These are phyloP conservation scores for Aaosphaeria arxii DNA, from an alignment of 2,329 filamentous ascomycete species.

Conservation along the genomic window DNA sequence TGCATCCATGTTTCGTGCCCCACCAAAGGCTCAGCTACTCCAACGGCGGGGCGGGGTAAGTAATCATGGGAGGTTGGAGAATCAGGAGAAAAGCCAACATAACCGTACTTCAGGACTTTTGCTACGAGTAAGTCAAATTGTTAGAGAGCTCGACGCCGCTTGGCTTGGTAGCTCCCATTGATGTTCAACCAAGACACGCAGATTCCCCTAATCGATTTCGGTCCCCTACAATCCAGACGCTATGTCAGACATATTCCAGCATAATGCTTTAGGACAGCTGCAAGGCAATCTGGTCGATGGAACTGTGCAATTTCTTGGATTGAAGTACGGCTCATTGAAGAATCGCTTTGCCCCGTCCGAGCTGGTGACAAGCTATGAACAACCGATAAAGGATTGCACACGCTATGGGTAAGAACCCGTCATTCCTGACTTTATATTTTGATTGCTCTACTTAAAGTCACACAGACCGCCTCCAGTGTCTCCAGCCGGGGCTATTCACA, in stretches of 20 bases:
- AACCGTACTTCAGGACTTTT: too few relatives aligned
- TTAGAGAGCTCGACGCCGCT: too few relatives aligned
- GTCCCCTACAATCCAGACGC: too few relatives aligned
- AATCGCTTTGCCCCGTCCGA: constrained; percentile 36
- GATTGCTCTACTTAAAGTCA: background rate
- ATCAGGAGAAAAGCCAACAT: too few relatives aligned
- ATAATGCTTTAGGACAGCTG: constrained; percentile 20
- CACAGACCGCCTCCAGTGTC: constrained; percentile 36
- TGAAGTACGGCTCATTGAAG: constrained; percentile 38
- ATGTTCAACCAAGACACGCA: too few relatives aligned
- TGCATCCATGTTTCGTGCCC: constrained; percentile 5
- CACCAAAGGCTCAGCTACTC: constrained; percentile 12
- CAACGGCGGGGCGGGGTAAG: constrained; percentile 9
- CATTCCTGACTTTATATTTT: background rate
- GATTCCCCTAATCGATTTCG: too few relatives aligned
- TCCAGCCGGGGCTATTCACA: constrained; percentile 40
- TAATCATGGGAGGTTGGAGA: too few relatives aligned
- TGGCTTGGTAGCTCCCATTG: too few relatives aligned
- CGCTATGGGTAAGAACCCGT: constrained; percentile 30
- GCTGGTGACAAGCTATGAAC: constrained; percentile 22
- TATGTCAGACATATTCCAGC: constrained; percentile 8
- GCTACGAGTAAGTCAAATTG: too few relatives aligned
- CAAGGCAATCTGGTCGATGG: constrained; percentile 21
- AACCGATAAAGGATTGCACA: constrained; percentile 27
- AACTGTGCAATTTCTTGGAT: constrained; percentile 33